Base-by-base conservation (phyloP, 768 basidiomycete species). In the Termitomyces sp. region DNA sequence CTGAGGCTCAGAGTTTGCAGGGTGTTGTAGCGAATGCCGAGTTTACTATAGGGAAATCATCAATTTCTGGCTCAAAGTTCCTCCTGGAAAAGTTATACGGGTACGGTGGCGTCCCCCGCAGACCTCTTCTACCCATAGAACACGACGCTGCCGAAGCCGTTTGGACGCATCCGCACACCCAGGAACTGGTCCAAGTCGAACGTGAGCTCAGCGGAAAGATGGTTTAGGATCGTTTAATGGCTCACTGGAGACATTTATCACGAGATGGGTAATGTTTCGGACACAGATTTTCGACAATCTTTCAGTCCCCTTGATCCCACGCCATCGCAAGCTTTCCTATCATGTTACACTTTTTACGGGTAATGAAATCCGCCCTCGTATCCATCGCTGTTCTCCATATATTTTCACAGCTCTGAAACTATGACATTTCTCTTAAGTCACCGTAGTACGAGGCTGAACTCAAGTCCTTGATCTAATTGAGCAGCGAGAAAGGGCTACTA, bases 41-140 rank as follows among this genome's bases (percentile, higher is more conserved):
- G 69, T 86, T 77, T 62, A 88, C 90, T 6, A 87, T 94, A 63
- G 81, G 88, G 26, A 87, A 88, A 65, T 73, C 83, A 2, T 86
- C 85, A 2, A 86, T 96, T 60, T 73, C 87, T 6, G 93, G 94
- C 5, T 93, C 88, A n/a, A 96, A 96, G 71, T 86, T 75, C 66
- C 77, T 90, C 42, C 71, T 94, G 15, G 76, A 91, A 69, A 87
- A 81, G 66, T 68, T 89, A 20, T 80, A 87, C 62, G 92, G 92
- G 9, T 94, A 94, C 68, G 91, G 92, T 15, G 92, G 92, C 0
- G 65, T 72, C 26, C 86, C 92, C n/a, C 79, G 94, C 54, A 82
- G 80, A 65, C 94, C 94, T 13, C 79, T 96, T 49, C 80, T 83
- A 48, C 85, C 88, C 10, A 84, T 88, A 16, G 77, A 79, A 7